Base-by-base conservation (phyloP, 805 yeast genomes). In the Yamadazyma tumulicola region DNA sequence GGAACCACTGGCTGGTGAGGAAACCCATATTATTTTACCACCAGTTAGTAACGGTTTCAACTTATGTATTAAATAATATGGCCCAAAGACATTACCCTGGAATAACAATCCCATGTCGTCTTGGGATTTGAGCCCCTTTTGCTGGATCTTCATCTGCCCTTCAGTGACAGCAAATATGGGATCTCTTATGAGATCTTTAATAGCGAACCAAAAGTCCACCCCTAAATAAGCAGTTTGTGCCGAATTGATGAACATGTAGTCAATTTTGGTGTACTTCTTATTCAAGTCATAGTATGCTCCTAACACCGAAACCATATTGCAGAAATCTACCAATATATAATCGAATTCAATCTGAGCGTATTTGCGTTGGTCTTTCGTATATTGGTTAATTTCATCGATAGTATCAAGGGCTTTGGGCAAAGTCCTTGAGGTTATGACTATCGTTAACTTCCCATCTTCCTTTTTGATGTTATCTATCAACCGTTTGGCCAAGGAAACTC, bases 11-110 rank as follows among this genome's bases (percentile, higher is more conserved):
- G 87, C 85, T 26, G 85, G 63, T 29, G 95, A 82, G 2, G 94
- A 81, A 24, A 93, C 77, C 96, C 97, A 89, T 18, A 88, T 65
- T 24, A 88, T 66, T 37, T 74, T 72, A 0, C 93, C 88, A 19
- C 63, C 59, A 2, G 67, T 63, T n/a, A 89, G 59, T 23, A 77
- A 59, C 2, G 76, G 76, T 25, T 68, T 56, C 14, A 91, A 60
- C 43, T 75, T 79, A 46, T 83, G 85, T 35, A 89, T 69, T 34
- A 93, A 63, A 57, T 80, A 93, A 63, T 85, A 89, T 2, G 97
- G 97, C 0, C 95, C 96, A 61, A 93, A 86, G n/a, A 91, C 96
- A 54, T 93, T 93, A 4, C 93, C 94, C 59, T 93, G 95, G 64
- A 91, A 93, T 4, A 88, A 87, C 19, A 84, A 63, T 1, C 97